Evolutionary conservation across 163 green algal genomes (phyloP).

Genomic region (Prototheca wickerhamii): DNA sequence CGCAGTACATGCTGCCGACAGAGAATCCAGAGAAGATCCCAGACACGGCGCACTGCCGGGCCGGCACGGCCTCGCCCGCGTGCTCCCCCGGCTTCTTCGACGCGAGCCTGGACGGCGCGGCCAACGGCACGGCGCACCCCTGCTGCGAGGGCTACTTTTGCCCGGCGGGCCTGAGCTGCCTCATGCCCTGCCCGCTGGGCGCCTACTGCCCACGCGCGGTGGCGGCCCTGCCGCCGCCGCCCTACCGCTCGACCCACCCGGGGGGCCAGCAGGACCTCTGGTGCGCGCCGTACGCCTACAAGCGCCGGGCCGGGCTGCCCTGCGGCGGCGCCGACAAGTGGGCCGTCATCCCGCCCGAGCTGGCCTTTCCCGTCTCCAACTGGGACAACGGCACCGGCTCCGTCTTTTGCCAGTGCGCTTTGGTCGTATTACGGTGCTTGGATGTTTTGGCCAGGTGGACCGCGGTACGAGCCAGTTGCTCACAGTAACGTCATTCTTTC

Average conservation of each 20-base stretch:
- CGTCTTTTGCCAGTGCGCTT: slow-evolving; percentile 35
- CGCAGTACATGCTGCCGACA: slow-evolving; percentile 41
- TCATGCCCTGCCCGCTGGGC: slow-evolving; percentile 58
- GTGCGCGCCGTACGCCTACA: slow-evolving; percentile 61
- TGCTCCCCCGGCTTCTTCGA: slow-evolving; percentile 53
- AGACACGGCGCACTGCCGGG: slow-evolving; percentile 26
- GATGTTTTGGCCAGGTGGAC: too few species aligned
- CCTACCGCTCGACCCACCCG: slow-evolving; percentile 9
- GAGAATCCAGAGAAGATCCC: slow-evolving; percentile 45
- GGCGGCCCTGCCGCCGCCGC: slow-evolving; percentile 13
- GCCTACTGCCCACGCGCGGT: slow-evolving; percentile 37
- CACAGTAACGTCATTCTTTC: too few species aligned
- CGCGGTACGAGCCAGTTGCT: too few species aligned
- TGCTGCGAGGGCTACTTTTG: slow-evolving; percentile 65
- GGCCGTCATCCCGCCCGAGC: slow-evolving; percentile 32
- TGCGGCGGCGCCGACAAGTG: slow-evolving; percentile 62
- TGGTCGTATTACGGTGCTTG: background rate
- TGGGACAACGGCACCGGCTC: slow-evolving; percentile 29
- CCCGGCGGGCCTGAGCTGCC: slow-evolving; percentile 43
- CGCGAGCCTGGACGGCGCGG: slow-evolving; percentile 1
- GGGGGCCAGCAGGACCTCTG: slow-evolving; percentile 15
- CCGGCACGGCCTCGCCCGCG: slow-evolving; percentile 6
- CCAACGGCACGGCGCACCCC: background rate
- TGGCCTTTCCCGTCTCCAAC: slow-evolving; percentile 27
- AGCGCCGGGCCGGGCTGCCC: slow-evolving; percentile 26